Evolutionary conservation across 2,329 filamentous ascomycete species (phyloP).

Genomic region (Pseudogymnoascus sp.): DNA sequence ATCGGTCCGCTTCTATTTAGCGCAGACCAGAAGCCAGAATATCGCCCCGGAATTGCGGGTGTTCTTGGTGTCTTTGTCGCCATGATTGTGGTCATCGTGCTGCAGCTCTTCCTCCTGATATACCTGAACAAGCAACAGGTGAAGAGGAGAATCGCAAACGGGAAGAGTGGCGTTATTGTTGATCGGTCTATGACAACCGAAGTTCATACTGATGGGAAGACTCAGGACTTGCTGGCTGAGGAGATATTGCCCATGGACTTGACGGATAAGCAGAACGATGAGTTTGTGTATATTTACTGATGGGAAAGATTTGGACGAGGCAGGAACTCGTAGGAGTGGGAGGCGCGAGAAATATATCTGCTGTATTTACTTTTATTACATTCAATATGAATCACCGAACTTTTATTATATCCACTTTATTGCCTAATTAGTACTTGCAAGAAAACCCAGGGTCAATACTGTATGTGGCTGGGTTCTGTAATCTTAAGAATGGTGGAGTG

Average conservation of each 20-base stretch:
- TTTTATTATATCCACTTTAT: not conserved
- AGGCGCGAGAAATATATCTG: not conserved
- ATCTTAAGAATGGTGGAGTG: not conserved
- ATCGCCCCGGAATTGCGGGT: conserved; percentile 49
- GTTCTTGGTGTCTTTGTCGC: conserved; percentile 49
- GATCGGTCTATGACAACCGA: conserved; percentile 53
- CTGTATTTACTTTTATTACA: not conserved
- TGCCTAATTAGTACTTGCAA: not conserved
- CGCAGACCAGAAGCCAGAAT: conserved; percentile 49
- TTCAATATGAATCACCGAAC: not conserved
- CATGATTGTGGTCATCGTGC: conserved; percentile 43
- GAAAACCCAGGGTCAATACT: not conserved
- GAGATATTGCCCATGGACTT: conserved; percentile 44
- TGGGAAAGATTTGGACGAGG: not conserved
- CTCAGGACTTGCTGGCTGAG: not conserved
- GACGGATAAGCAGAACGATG: conserved; percentile 60
- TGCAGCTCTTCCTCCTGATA: conserved; percentile 49
- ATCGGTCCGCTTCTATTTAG: conserved; percentile 59
- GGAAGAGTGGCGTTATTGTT: conserved; percentile 52
- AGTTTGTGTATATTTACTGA: conserved; percentile 58
- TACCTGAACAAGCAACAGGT: conserved; percentile 51
- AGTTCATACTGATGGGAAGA: not conserved
- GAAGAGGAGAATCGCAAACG: conserved; percentile 47
- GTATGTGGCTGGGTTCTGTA: not conserved
- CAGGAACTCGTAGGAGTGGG: not conserved